Evolutionary conservation across 2,329 filamentous ascomycete species (phyloP).

Genomic region (Paraconiothyrium brasiliense): DNA sequence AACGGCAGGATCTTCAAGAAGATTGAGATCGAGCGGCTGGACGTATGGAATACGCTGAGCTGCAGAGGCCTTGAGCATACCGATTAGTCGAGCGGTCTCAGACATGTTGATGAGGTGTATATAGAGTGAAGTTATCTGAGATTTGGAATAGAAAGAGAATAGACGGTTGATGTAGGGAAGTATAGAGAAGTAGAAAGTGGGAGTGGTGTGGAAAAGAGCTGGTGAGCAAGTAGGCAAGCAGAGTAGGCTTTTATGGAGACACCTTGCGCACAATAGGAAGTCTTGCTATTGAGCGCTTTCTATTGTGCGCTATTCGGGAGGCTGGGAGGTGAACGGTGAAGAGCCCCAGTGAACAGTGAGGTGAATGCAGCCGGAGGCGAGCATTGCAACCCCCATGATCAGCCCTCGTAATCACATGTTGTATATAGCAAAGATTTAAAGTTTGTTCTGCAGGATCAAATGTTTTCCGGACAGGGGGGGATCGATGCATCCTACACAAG

Average conservation of each 20-base stretch:
- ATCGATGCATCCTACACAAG: background rate
- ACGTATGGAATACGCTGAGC: slow-evolving; percentile 31
- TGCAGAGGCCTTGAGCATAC: slow-evolving; percentile 36
- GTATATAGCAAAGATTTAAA: background rate
- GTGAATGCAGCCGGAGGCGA: slow-evolving; percentile 3
- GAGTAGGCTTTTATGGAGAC: background rate
- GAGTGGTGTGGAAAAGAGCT: slow-evolving; percentile 10
- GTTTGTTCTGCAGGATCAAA: background rate
- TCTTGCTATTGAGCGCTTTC: slow-evolving; percentile 6
- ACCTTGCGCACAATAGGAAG: slow-evolving; percentile 19
- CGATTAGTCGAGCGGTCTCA: slow-evolving; percentile 33
- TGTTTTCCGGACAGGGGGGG: background rate
- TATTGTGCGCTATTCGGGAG: slow-evolving; percentile 12
- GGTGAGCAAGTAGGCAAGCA: slow-evolving; percentile 6
- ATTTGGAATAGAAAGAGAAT: background rate
- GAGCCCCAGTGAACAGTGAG: slow-evolving; percentile 11
- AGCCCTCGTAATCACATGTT: background rate
- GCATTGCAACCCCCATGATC: background rate
- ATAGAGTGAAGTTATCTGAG: background rate
- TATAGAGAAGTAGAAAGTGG: slow-evolving; percentile 1
- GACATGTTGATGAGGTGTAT: slow-evolving; percentile 27
- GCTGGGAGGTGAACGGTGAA: background rate
- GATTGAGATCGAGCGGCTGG: slow-evolving; percentile 25
- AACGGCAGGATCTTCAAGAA: slow-evolving; percentile 12
- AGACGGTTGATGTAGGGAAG: slow-evolving; percentile 1